Percentiles rank a stretch among this genome's conserved stretches.
These are phyloP conservation scores for Leccinum barrowsii DNA, from an alignment of 768 basidiomycete genomes.

Conservation along the genomic window DNA sequence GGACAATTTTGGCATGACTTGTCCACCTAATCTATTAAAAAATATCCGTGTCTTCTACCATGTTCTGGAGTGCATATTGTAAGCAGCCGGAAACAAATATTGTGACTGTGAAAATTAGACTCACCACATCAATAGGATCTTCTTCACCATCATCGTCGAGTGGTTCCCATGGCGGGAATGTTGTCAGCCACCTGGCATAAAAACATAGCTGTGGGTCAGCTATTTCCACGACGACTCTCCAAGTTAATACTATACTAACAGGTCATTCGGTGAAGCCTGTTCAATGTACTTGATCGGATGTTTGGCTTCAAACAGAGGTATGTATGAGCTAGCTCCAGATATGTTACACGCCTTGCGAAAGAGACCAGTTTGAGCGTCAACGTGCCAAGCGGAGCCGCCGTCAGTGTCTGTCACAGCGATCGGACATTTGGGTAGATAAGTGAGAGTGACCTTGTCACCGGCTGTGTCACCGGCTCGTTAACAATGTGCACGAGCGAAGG, in stretches of 20 bases:
- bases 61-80: slow-evolving; percentile 1
- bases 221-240: neutral
- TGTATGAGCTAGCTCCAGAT: slow-evolving; percentile 12
- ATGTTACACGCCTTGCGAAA: slow-evolving; percentile 17
- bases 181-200: slow-evolving; percentile 17
- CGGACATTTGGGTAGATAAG: slow-evolving; percentile 15
- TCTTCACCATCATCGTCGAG: slow-evolving; percentile 26
- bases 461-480: slow-evolving; percentile 8
- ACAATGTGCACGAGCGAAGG: too few relatives aligned
- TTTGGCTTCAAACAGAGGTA: slow-evolving; percentile 19
- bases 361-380: slow-evolving; percentile 12
- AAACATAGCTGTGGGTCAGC: neutral
- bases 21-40: neutral
- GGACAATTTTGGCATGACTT: neutral
- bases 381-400: slow-evolving; percentile 13
- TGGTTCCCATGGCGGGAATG: slow-evolving; percentile 23
- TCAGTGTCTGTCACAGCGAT: neutral
- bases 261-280: slow-evolving; percentile 11
- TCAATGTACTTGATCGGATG: slow-evolving; percentile 5
- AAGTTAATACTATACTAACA: slow-evolving; percentile 13
- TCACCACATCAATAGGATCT: slow-evolving; percentile 17
- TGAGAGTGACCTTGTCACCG: slow-evolving; percentile 19
- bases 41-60: neutral
- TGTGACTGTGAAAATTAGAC: neutral
- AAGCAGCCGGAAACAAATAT: neutral